These are phyloP conservation scores for Rhynchosporium secalis DNA, from an alignment of 2,329 filamentous ascomycete genomes.

Conservation along the genomic window DNA sequence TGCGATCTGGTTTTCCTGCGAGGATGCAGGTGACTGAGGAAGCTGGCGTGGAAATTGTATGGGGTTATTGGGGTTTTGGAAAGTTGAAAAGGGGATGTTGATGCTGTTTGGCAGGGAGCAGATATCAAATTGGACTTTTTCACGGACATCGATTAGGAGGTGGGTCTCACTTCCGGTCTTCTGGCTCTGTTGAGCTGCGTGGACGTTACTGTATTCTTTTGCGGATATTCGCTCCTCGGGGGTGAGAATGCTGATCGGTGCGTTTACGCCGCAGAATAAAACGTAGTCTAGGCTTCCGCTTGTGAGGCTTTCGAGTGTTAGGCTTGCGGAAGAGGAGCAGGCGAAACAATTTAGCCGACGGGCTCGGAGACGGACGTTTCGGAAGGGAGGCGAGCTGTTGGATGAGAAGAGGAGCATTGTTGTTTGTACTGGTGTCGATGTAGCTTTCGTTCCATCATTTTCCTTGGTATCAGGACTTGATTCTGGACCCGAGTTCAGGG, in stretches of 20 bases:
- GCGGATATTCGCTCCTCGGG: constrained; percentile 62
- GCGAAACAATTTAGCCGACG: constrained; percentile 71
- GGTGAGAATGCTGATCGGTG: constrained; percentile 56
- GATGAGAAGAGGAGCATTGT: constrained; percentile 53
- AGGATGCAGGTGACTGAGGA: too few species aligned
- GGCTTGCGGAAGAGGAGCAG: constrained; percentile 64
- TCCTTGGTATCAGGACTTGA: too few species aligned
- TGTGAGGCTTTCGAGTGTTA: constrained; percentile 63
- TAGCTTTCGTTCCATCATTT: constrained; percentile 15
- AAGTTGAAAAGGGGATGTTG: constrained; percentile 68
- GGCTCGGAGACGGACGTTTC: constrained; percentile 71
- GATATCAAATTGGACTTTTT: constrained; percentile 81
- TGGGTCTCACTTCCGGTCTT: constrained; percentile 41
- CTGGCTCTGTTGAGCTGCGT: constrained; percentile 21
- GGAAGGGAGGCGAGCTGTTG: constrained; percentile 59
- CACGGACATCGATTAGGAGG: constrained; percentile 78
- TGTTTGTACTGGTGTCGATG: constrained; percentile 28
- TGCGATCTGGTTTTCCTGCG: too few species aligned
- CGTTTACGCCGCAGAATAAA: constrained; percentile 73
- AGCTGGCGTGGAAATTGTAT: too few species aligned
- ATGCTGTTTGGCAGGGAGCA: constrained; percentile 73
- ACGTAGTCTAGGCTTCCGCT: constrained; percentile 77
- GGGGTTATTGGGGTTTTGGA: constrained; percentile 36
- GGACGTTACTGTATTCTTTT: constrained; percentile 58
- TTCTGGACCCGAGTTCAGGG: background rate